phyloP scores from a whole-genome alignment of 192 early-diverging fungal genomes.

The Phycomyces nitens region DNA sequence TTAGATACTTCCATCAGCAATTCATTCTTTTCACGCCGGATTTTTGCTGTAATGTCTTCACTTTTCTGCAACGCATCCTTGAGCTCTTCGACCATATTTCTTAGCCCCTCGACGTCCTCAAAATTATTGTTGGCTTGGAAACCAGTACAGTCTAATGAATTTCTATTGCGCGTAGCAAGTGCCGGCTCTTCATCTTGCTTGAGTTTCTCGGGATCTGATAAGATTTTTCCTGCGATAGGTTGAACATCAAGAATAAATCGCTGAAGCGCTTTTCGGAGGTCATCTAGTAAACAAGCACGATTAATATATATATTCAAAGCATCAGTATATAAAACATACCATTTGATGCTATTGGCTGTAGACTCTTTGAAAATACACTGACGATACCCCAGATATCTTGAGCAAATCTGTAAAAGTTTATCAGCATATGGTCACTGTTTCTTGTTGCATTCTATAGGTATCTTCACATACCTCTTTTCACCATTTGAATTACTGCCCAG shows the following conservation, averaged over 20 bases:
- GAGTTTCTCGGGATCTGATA: neutral
- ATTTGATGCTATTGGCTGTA: slow-evolving; percentile 12
- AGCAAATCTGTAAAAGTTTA: slow-evolving; percentile 18
- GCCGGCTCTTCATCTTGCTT: slow-evolving; percentile 1
- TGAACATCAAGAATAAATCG: slow-evolving; percentile 22
- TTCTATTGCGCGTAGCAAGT: neutral
- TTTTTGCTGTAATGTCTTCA: slow-evolving; percentile 27
- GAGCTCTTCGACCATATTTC: slow-evolving; percentile 29
- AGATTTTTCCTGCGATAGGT: slow-evolving; percentile 35
- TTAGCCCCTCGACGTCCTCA: slow-evolving; percentile 30
- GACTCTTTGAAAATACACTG: slow-evolving; percentile 38
- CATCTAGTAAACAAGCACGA: slow-evolving; percentile 12
- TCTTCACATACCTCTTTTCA: slow-evolving; percentile 9
- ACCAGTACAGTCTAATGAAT: neutral
- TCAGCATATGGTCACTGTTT: slow-evolving; percentile 1
- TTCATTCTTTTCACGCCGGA: slow-evolving; percentile 35
- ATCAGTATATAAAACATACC: slow-evolving; percentile 8
- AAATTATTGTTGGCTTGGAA: neutral
- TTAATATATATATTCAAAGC: neutral
- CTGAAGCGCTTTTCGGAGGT: slow-evolving; percentile 19
- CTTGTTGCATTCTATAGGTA: slow-evolving; percentile 1
- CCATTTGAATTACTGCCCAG: slow-evolving; percentile 3
- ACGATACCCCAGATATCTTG: slow-evolving; percentile 52
- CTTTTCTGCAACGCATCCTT: slow-evolving; percentile 14
- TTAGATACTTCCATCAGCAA: slow-evolving; percentile 31